Percentiles rank a stretch among this genome's conserved stretches.
Evolutionary conservation across 2,329 filamentous ascomycete species (phyloP).

Genomic region (Xylariales sp.): DNA sequence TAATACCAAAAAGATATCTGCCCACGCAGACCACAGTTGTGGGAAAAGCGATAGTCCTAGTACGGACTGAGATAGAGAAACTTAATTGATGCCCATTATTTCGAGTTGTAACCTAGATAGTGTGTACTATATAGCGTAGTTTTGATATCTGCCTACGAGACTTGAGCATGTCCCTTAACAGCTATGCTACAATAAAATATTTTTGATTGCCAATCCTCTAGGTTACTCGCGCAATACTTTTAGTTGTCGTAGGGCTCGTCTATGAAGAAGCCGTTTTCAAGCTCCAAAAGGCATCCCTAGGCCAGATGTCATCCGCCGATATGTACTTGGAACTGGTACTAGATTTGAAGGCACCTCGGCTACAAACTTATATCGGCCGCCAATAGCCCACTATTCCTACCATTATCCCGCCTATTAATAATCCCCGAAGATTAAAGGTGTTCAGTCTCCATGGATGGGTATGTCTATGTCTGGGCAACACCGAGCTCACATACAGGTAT

Average conservation of each 20-base stretch:
- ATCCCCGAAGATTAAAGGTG: no score
- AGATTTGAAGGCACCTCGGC: no score
- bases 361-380: no score
- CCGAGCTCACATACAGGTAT: no score
- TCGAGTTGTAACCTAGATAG: not conserved
- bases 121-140: not conserved
- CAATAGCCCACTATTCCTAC: no score
- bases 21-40: constrained; percentile 11
- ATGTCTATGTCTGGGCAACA: no score
- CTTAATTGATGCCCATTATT: constrained; percentile 15
- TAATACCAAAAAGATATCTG: constrained; percentile 18
- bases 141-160: not conserved
- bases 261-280: not conserved
- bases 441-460: no score
- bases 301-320: no score
- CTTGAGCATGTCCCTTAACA: not conserved
- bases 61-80: constrained; percentile 15
- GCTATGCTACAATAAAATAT: not conserved
- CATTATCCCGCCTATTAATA: no score
- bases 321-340: no score
- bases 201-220: not conserved
- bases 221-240: no score
- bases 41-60: not conserved
- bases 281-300: no score
- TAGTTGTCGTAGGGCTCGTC: not conserved